Base-by-base conservation (phyloP, 2,329 filamentous ascomycete species). In the Monosporascus ibericus region DNA sequence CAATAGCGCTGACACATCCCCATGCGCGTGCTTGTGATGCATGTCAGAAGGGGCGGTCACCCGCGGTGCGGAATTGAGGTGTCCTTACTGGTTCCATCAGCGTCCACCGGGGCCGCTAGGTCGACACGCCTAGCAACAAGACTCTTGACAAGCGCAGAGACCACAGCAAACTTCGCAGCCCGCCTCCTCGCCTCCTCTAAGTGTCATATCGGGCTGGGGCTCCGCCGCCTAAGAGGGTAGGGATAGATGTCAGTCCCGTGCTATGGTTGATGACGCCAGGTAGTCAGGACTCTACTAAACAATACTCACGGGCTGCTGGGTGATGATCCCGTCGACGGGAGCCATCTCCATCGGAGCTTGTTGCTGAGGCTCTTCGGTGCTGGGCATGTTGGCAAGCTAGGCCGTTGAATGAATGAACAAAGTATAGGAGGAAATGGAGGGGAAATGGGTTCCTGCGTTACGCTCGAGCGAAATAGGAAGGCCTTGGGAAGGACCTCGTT, bases 161-260 rank as follows among this genome's bases (percentile, higher is more conserved):
- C 73, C 72, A 54, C 73, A 75, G 67, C 73, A 75, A 55, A 75
- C 61, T 60, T 75, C 72, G 53, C 73, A 75, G 38, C 73, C 73
- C 37, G 71, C 73, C 55, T 75, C 73, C 57, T 75, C 73, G 58
- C 73, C 72, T 60, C 73, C 72, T 42, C 72, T 70, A 52, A 75
- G 67, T 55, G 61, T 65, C 66, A 75, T 72, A 36, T 74, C 68
- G 51, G 71, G 70, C 54, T 73, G 70, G 49, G 73, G 73, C 59
- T 75, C 71, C 39, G 64, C 55, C 48, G 65, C 39, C 71, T 73
- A 54, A 49, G 49, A 24, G 38, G 8, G 8, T 50, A n/a, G 36
- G 42, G 46, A 40, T 39, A 48, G 6, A 47, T 18, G 22, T 36
- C 46, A n/a, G 51, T 53, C 44, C 51, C 54, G 36, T 11, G 44